Evolutionary conservation across 2,329 filamentous ascomycete genomes (phyloP), one percentile per base, ranked within the genome.

Genomic region (Celoporthe dispersa): DNA sequence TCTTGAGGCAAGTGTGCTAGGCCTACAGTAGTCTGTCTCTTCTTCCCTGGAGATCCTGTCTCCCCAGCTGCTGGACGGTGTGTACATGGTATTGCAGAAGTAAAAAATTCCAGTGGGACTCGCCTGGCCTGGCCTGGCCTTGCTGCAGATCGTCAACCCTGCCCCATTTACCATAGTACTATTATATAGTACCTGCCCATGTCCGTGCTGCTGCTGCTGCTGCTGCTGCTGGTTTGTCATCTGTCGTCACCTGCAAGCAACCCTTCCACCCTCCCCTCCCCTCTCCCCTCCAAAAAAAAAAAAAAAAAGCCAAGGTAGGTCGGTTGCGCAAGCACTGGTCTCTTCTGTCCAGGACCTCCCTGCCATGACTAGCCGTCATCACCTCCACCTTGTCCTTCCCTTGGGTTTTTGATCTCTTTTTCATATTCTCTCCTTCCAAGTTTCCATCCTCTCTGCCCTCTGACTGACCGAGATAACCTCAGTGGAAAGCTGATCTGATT

Each of bases 211-310:
- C 19, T 48, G 19, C 41, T 48, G 44, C 19, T 48, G 44, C 7
- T n/a, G 44, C 12, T 41, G 44, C 3, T 8, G 44, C 19, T 48
- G 16, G 44, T 31, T 33, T 57, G 53, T 57, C 53, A 57, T 57
- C 53, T 33, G 53, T 57, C 53, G 53, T 57, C 53, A 57, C 53
- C 53, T 33, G 53, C 25, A 57, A 28, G 25, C 44, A 55, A 57
- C 53, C 53, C 53, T n/a, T n/a, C n/a, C n/a, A n/a, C n/a, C 28
- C 9, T 22, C 19, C 44, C 48, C 37, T 11, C n/a, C n/a, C n/a
- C n/a, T n/a, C n/a, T n/a, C n/a, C n/a, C n/a, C n/a, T n/a, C n/a
- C n/a, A 41, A 41, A 12, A 41, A 41, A 41, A 16, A 41, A 41
- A 1, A 16, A 16, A 35, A 35, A 22, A 48, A 1, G 1, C 44